A percentile compares a stretch with the other conserved stretches of the same genome.
Conservation (phyloP, 768 basidiomycete species). For the Boletus tylopilopsis region DNA sequence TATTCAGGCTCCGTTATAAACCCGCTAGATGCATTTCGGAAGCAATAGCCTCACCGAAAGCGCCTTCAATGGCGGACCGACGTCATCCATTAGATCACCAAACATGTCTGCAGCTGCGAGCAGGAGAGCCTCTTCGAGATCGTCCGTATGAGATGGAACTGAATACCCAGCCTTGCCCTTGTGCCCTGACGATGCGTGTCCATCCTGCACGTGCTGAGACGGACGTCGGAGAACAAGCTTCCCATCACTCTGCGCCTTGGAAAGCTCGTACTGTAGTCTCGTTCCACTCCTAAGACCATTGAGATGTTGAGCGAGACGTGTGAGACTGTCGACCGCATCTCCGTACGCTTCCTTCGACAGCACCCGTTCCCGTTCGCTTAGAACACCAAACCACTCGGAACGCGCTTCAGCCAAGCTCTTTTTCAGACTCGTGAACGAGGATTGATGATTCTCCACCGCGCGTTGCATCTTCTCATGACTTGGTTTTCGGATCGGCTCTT, state of each 20-base stretch:
- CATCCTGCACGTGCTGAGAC: constrained; percentile 14
- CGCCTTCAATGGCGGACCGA: constrained; percentile 72
- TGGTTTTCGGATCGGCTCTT: constrained; percentile 54
- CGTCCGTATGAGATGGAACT: constrained; percentile 35
- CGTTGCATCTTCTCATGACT: constrained; percentile 64
- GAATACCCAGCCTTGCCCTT: constrained; percentile 26
- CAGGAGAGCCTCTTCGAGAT: constrained; percentile 37
- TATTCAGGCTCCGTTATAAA: neutral
- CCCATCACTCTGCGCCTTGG: constrained; percentile 53
- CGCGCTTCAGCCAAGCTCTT: constrained; percentile 83
- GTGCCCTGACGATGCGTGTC: constrained; percentile 10
- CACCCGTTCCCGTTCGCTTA: constrained; percentile 23
- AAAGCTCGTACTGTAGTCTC: constrained; percentile 77
- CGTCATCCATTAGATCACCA: constrained; percentile 73
- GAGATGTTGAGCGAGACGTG: constrained; percentile 89
- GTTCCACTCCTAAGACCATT: constrained; percentile 86
- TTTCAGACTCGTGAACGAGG: constrained; percentile 86
- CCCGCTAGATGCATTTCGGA: neutral
- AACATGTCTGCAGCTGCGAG: constrained; percentile 69
- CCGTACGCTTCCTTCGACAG: constrained; percentile 63
- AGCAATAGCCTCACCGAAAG: constrained; percentile 52
- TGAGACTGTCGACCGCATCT: constrained; percentile 83
- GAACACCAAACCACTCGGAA: constrained; percentile 63
- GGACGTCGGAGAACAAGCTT: constrained; percentile 34
- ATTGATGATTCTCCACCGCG: constrained; percentile 83